Evolutionary conservation across 352 stramenopile genomes (phyloP).

Genomic region (Pythium chondricola): DNA sequence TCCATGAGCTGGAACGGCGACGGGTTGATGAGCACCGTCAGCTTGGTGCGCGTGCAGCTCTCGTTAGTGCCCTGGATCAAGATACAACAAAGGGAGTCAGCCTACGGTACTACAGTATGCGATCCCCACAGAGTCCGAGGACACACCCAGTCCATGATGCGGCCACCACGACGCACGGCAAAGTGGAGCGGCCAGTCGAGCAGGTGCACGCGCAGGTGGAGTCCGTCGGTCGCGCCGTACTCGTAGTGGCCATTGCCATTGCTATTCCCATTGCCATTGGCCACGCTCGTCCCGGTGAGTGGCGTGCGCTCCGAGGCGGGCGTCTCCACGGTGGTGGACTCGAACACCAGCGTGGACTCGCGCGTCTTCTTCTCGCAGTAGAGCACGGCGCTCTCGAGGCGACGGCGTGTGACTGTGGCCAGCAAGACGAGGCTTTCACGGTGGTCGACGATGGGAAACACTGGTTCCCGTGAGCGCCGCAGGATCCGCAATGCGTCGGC

Average conservation of each 20-base stretch:
- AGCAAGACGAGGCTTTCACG: conserved; percentile 53
- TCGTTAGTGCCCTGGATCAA: conserved; percentile 42
- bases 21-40: conserved; percentile 72
- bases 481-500: conserved; percentile 46
- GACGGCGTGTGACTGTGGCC: conserved; percentile 55
- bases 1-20: conserved; percentile 80
- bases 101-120: too few species aligned
- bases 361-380: conserved; percentile 42
- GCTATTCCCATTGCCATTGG: neutral
- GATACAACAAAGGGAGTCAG: conserved; percentile 1
- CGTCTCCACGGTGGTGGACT: too few species aligned
- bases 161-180: conserved; percentile 58
- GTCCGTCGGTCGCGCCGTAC: neutral
- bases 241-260: conserved; percentile 8
- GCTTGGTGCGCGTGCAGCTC: conserved; percentile 46
- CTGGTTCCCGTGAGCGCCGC: conserved; percentile 40
- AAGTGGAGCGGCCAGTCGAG: conserved; percentile 62
- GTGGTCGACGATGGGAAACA: conserved; percentile 74
- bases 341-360: neutral
- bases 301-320: neutral
- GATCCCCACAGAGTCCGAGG: too few species aligned
- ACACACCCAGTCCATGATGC: conserved; percentile 67
- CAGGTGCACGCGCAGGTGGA: conserved; percentile 5
- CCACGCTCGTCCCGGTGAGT: neutral
- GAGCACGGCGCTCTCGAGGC: conserved; percentile 44